Evolutionary conservation across 2,329 filamentous ascomycete genomes (phyloP), one percentile per base, ranked within the genome.

Genomic region (Neocatenulostroma microsporum): DNA sequence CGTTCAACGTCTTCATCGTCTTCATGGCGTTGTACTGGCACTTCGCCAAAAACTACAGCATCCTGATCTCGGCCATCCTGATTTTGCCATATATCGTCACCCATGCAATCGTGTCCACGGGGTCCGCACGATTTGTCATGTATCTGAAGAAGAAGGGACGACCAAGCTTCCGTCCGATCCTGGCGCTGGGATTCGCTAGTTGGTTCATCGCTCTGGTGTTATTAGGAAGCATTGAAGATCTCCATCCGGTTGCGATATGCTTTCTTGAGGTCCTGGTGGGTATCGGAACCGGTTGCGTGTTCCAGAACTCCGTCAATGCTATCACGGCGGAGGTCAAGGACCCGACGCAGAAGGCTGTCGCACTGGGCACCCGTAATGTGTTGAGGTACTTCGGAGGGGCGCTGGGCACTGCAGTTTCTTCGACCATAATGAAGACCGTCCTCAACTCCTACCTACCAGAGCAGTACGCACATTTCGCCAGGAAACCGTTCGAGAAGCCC

Each of bases 261-360:
- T 27, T 45, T 2, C 25, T 50, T 9, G 41, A 36, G 28, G 34
- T 47, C 13, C 21, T 50, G 10, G 40, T 49, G 14, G 49, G 46
- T 2, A 14, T 50, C 4, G 48, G 47, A 12, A 47, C 49, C 7
- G 48, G 49, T 26, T 40, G 40, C n/a, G 41, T 36, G 8, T 53
- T 51, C 39, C 46, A 49, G 15, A 51, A 49, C 37, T 48, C 44
- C 12, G 44, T 53, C 39, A 39, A 45, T 17, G 46, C 44, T 1
- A 42, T 53, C 21, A 34, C 37, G 13, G 37, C 37, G 15, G 41
- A 53, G 30, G 48, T 47, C 10, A 34, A 25, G 9, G 34, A 30
- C n/a, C 41, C 44, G 7, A 37, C 39, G 3, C 39, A 39, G 14
- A n/a, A n/a, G n/a, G 48, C 46, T 12, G 39, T 47, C 3, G 45